A percentile compares a stretch with the other conserved stretches of the same genome.
Evolutionary conservation across 1,284 basidiomycete genomes (phyloP).

Genomic region (Ganoderma leucocontextum): DNA sequence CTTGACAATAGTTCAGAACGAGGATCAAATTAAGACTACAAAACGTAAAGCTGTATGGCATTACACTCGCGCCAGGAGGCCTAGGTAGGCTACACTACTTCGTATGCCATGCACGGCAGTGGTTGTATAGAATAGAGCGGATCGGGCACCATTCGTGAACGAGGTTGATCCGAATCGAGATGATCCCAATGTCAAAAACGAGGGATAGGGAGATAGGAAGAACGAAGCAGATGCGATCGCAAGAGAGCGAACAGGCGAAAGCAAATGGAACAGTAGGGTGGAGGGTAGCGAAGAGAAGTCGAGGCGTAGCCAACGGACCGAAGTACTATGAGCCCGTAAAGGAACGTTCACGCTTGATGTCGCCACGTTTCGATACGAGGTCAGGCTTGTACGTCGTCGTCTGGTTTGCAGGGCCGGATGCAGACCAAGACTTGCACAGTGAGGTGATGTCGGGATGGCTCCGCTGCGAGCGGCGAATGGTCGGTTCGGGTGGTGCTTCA

Average conservation of each 20-base stretch:
- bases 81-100: background rate
- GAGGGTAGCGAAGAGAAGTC: background rate
- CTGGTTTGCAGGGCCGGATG: conserved; percentile 63
- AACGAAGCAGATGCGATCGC: background rate
- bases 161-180: background rate
- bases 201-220: background rate
- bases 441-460: conserved; percentile 66
- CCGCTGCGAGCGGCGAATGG: conserved; percentile 53
- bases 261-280: background rate
- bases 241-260: background rate
- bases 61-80: background rate
- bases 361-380: background rate
- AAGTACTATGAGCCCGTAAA: background rate
- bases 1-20: background rate
- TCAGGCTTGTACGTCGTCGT: conserved; percentile 48
- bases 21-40: background rate
- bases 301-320: background rate
- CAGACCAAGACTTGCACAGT: conserved; percentile 66
- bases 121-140: background rate
- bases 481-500: conserved; percentile 54
- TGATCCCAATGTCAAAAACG: background rate
- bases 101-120: background rate
- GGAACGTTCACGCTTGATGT: background rate
- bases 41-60: background rate
- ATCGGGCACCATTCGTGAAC: background rate